Evolutionary conservation across 2,329 filamentous ascomycete genomes (phyloP), one percentile per base, ranked within the genome.

Genomic region (Macrophomina phaseolina): DNA sequence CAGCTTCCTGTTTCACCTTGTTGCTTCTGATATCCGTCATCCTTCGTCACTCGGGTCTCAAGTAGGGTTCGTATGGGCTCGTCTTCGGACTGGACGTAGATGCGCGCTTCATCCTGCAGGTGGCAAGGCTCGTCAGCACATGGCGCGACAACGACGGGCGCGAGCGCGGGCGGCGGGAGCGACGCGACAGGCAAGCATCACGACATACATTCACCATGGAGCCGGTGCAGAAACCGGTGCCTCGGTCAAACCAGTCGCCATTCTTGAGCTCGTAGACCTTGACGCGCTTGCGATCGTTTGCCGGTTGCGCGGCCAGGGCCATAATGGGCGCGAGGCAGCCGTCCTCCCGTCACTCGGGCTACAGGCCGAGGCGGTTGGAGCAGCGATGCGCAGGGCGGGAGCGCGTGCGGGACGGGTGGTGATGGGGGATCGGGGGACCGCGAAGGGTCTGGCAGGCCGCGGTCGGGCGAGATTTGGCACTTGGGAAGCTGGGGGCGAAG

Each of bases 211-310:
- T 86, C 70, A 90, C 81, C 70, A 91, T 87, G 70, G 89, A 86
- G 56, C 94, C 93, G 68, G 89, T 92, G 79, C 95, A 98, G 80
- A 97, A 97, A 69, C 95, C 95, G 56, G 95, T 99, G 70, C 95
- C 95, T 75, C 94, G 87, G 82, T 99, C 95, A 78, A 94, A 97
- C 95, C 95, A 99, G 88, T 98, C 95, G 86, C 97, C 97, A 82
- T 97, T 93, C 80, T 92, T 93, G 75, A 99, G 87, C 84, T 98
- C 95, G 81, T 99, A 99, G 78, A 99, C 95, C 85, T 99, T 99
- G 81, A 98, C 95, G 85, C 95, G 82, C 77, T 83, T 84, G 75
- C 81, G 81, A 74, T 84, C 82, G 73, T 81, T 83, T 71, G 81
- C 77, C 70, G 81, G 80, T 72, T 80, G 77, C 70, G 79, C 74